A percentile compares a stretch with the other conserved stretches of the same genome.
Conservation (phyloP, 1,284 basidiomycete species). For the Ustilago tritici region DNA sequence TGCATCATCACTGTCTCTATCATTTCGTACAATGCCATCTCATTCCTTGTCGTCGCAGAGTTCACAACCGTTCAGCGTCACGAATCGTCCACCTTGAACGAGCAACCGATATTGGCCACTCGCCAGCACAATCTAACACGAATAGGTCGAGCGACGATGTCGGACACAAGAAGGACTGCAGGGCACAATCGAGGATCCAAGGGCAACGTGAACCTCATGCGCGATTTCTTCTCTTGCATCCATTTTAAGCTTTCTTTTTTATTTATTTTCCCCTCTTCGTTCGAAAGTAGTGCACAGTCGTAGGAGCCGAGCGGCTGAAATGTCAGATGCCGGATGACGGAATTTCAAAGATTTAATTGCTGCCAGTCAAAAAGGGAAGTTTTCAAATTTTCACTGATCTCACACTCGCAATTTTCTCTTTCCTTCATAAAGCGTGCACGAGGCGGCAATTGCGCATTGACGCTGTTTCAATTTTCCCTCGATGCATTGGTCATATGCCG, state of each 20-base stretch:
- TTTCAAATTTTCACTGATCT: constrained; percentile 1
- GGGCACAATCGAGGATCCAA: too few relatives aligned
- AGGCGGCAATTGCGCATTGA: constrained; percentile 2
- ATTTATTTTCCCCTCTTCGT: background rate
- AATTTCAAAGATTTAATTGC: constrained; percentile 2
- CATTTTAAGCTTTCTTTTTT: background rate
- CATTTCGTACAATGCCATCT: background rate
- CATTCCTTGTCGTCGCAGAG: background rate
- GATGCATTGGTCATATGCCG: background rate
- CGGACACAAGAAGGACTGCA: too few relatives aligned
- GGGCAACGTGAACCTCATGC: background rate
- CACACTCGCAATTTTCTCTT: background rate
- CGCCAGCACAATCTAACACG: background rate
- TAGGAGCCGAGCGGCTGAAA: background rate
- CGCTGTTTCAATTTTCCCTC: background rate
- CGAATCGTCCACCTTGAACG: background rate
- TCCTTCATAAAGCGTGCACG: background rate
- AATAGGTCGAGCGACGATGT: background rate
- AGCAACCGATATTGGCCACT: background rate
- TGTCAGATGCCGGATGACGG: background rate
- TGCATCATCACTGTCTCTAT: constrained; percentile 4
- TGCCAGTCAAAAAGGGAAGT: background rate
- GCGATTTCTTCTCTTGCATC: background rate
- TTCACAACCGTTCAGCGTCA: background rate
- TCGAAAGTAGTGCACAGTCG: background rate